Conservation (phyloP, 2,329 filamentous ascomycete species). For the Arthrobotrys conoides region DNA sequence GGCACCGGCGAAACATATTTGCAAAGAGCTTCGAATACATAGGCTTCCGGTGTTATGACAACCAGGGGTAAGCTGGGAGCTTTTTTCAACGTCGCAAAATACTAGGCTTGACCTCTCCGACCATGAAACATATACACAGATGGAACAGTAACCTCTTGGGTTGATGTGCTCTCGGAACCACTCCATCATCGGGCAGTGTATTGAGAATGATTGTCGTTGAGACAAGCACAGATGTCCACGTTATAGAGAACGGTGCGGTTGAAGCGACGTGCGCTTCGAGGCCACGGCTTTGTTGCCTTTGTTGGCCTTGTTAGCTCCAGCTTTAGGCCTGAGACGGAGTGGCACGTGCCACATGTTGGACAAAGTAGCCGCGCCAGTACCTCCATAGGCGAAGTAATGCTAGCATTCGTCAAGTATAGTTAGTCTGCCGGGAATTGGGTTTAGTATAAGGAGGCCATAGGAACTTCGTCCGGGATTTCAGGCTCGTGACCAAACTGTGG, state of each 20-base stretch:
- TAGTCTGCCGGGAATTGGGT: not conserved
- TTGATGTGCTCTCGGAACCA: not conserved
- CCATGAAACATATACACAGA: constrained; percentile 13
- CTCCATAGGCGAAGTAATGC: not conserved
- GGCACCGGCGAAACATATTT: constrained; percentile 27
- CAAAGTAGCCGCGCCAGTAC: constrained; percentile 25
- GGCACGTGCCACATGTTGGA: constrained; percentile 49
- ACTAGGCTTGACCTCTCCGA: constrained; percentile 22
- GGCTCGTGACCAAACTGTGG: too few relatives aligned
- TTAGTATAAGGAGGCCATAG: not conserved
- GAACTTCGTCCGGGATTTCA: not conserved
- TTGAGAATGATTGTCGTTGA: not conserved
- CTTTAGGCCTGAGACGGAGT: constrained; percentile 13
- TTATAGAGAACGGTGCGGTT: not conserved
- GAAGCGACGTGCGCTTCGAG: not conserved
- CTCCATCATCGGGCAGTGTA: too few relatives aligned
- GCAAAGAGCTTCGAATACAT: constrained; percentile 27
- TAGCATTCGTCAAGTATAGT: not conserved
- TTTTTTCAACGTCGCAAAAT: constrained; percentile 19
- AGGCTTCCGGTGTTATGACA: constrained; percentile 44
- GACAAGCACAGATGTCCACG: not conserved
- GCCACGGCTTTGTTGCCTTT: constrained; percentile 43
- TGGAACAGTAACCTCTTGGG: constrained; percentile 6
- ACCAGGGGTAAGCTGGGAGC: constrained; percentile 1
- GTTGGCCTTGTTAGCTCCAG: constrained; percentile 15